A percentile compares a stretch with the other conserved stretches of the same genome.
These are phyloP conservation scores for Rosa rugosa DNA, from an alignment of 306 rosid species.

Conservation along the genomic window DNA sequence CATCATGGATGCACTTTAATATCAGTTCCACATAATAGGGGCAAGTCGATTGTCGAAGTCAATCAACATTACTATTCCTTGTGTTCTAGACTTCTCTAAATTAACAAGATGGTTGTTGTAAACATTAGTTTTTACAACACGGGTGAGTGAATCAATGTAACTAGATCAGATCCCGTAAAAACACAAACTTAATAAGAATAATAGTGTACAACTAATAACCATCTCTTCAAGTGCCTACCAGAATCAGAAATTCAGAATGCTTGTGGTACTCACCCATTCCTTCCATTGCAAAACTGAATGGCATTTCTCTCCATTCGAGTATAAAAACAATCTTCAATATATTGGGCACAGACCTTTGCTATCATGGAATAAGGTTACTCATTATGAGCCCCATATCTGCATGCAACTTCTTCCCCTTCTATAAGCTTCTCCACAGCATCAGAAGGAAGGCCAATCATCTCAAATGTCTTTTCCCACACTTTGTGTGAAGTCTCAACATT, in stretches of 20 bases:
- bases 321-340: neutral
- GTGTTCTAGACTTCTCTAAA: neutral
- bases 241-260: neutral
- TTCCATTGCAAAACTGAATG: neutral
- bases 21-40: neutral
- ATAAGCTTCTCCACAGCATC: constrained; percentile 78
- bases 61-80: neutral
- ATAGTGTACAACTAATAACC: neutral
- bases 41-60: neutral
- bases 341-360: neutral
- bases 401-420: constrained; percentile 67
- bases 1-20: no score
- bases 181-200: neutral
- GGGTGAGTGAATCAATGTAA: neutral
- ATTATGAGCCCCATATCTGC: constrained; percentile 57
- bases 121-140: neutral
- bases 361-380: constrained; percentile 32
- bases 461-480: constrained; percentile 93
- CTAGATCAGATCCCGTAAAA: neutral
- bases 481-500: constrained; percentile 50
- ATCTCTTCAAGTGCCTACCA: neutral
- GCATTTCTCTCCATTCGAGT: constrained; percentile 17
- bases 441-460: constrained; percentile 76
- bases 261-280: neutral
- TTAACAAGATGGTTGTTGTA: neutral